These are phyloP conservation scores for Salix caprea DNA, from an alignment of 345 rosid species.

Conservation along the genomic window DNA sequence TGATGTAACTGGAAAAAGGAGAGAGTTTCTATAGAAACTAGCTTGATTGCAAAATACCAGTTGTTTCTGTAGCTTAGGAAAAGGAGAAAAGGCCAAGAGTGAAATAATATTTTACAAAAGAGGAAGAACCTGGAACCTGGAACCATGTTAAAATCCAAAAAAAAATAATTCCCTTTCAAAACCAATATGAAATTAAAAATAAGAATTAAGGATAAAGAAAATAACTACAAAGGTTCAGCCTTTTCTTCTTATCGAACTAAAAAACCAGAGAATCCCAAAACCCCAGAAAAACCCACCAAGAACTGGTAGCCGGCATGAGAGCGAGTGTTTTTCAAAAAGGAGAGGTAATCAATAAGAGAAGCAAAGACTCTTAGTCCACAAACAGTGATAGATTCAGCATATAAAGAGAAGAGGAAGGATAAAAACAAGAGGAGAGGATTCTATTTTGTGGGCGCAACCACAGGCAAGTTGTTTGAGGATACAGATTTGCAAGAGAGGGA, in stretches of 20 bases:
- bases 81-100: conserved; percentile 36
- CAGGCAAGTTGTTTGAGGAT: too few species aligned
- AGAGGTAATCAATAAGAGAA: too few species aligned
- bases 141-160: too few species aligned
- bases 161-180: too few species aligned
- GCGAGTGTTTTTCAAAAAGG: too few species aligned
- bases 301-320: too few species aligned
- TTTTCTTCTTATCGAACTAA: neutral
- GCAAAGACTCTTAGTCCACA: too few species aligned
- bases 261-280: conserved; percentile 14
- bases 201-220: neutral
- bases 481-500: too few species aligned
- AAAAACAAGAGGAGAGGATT: neutral
- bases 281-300: conserved; percentile 14
- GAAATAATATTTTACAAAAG: neutral
- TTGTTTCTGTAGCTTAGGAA: neutral
- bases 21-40: neutral
- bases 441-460: too few species aligned
- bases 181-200: neutral
- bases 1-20: neutral
- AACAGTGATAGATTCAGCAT: too few species aligned
- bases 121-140: neutral
- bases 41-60: neutral
- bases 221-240: neutral
- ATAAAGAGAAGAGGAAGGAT: neutral